phyloP scores from a whole-genome alignment of 2,329 filamentous ascomycete genomes.

The Exophiala spinifera region DNA sequence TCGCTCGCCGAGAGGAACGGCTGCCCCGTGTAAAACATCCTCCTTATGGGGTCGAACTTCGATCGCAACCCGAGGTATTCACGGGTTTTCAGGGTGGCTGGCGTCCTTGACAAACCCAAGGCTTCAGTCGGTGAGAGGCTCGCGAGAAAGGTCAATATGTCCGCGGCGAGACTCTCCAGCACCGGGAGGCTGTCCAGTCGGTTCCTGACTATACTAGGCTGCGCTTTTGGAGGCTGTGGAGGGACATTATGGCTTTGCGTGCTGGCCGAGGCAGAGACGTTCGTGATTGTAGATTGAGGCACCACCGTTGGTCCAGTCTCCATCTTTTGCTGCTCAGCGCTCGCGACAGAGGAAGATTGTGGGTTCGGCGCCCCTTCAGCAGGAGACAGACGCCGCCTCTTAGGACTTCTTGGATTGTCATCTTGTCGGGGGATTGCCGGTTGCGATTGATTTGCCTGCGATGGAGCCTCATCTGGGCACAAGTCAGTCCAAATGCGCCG shows the following conservation, averaged over 20 bases:
- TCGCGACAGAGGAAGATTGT: not conserved
- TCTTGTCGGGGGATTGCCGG: slow-evolving; percentile 1
- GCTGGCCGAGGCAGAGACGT: not conserved
- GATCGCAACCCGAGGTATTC: slow-evolving; percentile 61
- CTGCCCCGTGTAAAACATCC: slow-evolving; percentile 56
- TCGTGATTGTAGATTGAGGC: not conserved
- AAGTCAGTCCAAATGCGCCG: too few species aligned
- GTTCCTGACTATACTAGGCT: slow-evolving; percentile 30
- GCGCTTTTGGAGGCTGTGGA: slow-evolving; percentile 4
- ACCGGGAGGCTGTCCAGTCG: slow-evolving; percentile 60
- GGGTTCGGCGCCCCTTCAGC: slow-evolving; percentile 37
- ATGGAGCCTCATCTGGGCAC: not conserved
- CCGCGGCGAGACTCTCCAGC: slow-evolving; percentile 56
- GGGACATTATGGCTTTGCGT: slow-evolving; percentile 1
- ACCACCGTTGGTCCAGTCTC: not conserved
- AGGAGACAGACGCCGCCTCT: slow-evolving; percentile 30
- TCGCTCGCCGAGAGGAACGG: slow-evolving; percentile 56
- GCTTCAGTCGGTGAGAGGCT: slow-evolving; percentile 39
- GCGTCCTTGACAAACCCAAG: slow-evolving; percentile 55
- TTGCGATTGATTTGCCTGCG: not conserved
- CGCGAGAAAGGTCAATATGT: slow-evolving; percentile 15
- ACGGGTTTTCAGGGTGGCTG: slow-evolving; percentile 56
- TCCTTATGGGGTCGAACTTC: slow-evolving; percentile 62
- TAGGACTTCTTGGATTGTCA: slow-evolving; percentile 24
- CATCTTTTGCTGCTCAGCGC: slow-evolving; percentile 1